A percentile compares a stretch with the other conserved stretches of the same genome.
Conservation (phyloP, 2,329 filamentous ascomycete genomes). For the Mycosphaerella arachidis region DNA sequence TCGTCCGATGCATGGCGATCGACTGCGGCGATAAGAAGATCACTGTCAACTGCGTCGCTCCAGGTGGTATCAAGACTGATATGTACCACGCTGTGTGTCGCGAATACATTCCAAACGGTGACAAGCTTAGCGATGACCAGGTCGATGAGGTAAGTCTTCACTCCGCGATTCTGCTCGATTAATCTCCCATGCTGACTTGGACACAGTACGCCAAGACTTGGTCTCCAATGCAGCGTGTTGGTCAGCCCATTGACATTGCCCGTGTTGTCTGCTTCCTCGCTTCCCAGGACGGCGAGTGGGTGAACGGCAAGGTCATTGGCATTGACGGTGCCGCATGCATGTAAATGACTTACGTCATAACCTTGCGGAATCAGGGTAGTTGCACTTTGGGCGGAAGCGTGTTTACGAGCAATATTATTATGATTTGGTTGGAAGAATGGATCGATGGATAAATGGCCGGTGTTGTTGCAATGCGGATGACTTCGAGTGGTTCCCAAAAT, state of each 20-base stretch:
- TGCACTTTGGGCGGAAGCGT: not conserved
- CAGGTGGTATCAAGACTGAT: slow-evolving; percentile 53
- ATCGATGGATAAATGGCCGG: not conserved
- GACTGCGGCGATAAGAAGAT: slow-evolving; percentile 53
- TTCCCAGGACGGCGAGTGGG: slow-evolving; percentile 54
- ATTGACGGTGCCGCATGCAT: slow-evolving; percentile 41
- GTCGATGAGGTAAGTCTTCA: slow-evolving; percentile 47
- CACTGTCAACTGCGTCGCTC: slow-evolving; percentile 58
- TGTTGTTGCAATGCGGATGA: not conserved
- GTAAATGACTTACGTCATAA: slow-evolving; percentile 24
- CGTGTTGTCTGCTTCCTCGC: slow-evolving; percentile 59
- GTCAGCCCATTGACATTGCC: slow-evolving; percentile 64
- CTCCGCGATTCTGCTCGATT: not conserved
- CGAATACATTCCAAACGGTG: slow-evolving; percentile 58
- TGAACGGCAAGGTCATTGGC: slow-evolving; percentile 53
- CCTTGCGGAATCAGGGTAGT: not conserved
- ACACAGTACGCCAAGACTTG: slow-evolving; percentile 56
- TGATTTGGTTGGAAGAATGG: not conserved
- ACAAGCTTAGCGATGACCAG: slow-evolving; percentile 53
- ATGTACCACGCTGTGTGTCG: slow-evolving; percentile 61
- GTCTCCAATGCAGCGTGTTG: slow-evolving; percentile 62
- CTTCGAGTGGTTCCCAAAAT: not conserved
- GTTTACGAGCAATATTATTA: not conserved
- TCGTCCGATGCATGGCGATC: slow-evolving; percentile 52
- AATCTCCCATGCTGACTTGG: not conserved